Conservation (phyloP, 495 filamentous ascomycete species). For the Penicillium parvum region DNA sequence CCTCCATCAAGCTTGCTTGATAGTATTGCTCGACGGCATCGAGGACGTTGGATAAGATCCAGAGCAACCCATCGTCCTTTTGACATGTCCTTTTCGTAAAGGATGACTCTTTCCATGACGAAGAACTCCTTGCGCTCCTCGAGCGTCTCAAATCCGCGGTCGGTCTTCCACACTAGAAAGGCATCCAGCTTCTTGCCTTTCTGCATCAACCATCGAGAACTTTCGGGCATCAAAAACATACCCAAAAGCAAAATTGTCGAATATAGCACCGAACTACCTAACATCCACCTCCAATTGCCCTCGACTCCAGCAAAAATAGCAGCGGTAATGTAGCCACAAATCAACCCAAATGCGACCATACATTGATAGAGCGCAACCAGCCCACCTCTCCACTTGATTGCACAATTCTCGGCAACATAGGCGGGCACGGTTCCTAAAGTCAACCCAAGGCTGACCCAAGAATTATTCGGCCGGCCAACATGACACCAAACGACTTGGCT, state of each 20-base stretch:
- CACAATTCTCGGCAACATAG: not conserved
- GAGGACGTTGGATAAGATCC: not conserved
- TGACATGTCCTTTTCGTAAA: not conserved
- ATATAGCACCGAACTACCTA: not conserved
- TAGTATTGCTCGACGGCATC: not conserved
- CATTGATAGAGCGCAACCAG: not conserved
- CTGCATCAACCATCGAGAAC: not conserved
- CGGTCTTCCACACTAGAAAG: not conserved
- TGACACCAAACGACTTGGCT: not conserved
- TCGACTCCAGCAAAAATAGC: not conserved
- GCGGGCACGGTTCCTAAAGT: not conserved
- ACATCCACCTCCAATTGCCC: not conserved
- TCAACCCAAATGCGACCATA: not conserved
- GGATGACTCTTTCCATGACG: not conserved
- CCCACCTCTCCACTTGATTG: not conserved
- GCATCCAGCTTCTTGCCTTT: not conserved
- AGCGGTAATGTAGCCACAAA: not conserved
- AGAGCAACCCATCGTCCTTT: not conserved
- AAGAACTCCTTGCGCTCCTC: not conserved
- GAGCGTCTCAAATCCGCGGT: not conserved
- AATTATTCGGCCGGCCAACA: not conserved
- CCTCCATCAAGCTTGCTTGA: not conserved
- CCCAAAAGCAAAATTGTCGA: not conserved
- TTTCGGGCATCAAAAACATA: not conserved
- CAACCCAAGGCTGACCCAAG: not conserved